These are phyloP conservation scores for Volvox carteri DNA, from an alignment of 163 green algal genomes.

Conservation along the genomic window DNA sequence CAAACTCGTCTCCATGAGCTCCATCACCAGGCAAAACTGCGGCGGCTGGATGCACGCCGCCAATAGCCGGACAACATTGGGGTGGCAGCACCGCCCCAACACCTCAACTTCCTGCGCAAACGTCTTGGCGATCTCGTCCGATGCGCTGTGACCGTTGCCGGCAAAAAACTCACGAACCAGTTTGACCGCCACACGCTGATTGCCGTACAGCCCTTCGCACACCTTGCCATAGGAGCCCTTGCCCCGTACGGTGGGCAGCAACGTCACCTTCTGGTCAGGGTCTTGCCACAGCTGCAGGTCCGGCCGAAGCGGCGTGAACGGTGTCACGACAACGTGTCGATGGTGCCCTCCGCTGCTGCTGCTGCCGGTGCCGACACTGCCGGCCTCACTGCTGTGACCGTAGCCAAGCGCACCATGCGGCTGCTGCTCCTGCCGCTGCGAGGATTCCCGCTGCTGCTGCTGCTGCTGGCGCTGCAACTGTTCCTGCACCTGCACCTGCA, in stretches of 20 bases:
- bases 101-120: conserved; percentile 33
- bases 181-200: conserved; percentile 25
- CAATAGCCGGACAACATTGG: conserved; percentile 28
- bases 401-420: too few species aligned
- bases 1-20: conserved; percentile 41
- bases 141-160: not conserved
- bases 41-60: conserved; percentile 29
- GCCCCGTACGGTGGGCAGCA: conserved; percentile 5
- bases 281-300: not conserved
- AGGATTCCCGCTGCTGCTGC: not conserved
- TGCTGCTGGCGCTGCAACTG: not conserved
- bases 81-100: conserved; percentile 5
- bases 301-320: not conserved
- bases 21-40: conserved; percentile 22
- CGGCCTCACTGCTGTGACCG: not conserved
- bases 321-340: conserved; percentile 6
- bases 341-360: not conserved
- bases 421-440: not conserved
- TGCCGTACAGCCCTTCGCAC: conserved; percentile 11
- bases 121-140: conserved; percentile 7
- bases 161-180: not conserved
- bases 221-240: conserved; percentile 27
- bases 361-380: not conserved
- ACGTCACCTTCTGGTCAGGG: not conserved
- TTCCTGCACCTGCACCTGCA: too few species aligned